These are phyloP conservation scores for Russula lepida DNA, from an alignment of 768 basidiomycete species.

Conservation along the genomic window DNA sequence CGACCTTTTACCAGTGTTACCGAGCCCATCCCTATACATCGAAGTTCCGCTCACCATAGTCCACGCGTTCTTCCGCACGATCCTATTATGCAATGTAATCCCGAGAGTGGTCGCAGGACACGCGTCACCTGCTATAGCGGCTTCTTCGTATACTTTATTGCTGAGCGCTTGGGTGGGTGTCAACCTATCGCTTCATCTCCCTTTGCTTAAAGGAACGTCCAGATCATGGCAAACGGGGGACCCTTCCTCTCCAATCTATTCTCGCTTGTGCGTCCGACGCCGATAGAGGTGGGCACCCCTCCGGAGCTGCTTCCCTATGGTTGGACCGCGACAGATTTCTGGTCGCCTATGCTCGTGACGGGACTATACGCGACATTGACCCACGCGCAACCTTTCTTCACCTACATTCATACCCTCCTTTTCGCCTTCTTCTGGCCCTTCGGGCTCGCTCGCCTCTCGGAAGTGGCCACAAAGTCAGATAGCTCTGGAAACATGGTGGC, in stretches of 20 bases:
- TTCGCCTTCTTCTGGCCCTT: constrained; percentile 19
- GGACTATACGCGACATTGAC: constrained; percentile 75
- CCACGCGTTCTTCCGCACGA: constrained; percentile 16
- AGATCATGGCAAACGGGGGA: constrained; percentile 38
- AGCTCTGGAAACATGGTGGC: constrained; percentile 24
- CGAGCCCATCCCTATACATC: constrained; percentile 3
- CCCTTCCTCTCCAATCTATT: constrained; percentile 73
- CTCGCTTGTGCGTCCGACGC: constrained; percentile 66
- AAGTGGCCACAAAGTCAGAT: neutral
- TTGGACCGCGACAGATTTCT: constrained; percentile 79
- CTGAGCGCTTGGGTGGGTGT: constrained; percentile 13
- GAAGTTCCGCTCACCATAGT: constrained; percentile 17
- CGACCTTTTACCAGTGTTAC: constrained; percentile 15
- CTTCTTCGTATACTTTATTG: constrained; percentile 17
- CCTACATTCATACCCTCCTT: constrained; percentile 17
- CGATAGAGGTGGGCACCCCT: constrained; percentile 63
- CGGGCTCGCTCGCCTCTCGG: constrained; percentile 10
- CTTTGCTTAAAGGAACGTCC: neutral
- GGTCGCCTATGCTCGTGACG: constrained; percentile 75
- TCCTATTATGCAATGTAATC: constrained; percentile 15
- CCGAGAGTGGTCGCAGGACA: constrained; percentile 13
- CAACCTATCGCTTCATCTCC: neutral
- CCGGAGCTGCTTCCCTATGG: constrained; percentile 74
- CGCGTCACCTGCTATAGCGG: constrained; percentile 10
- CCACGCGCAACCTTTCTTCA: constrained; percentile 74